Evolutionary conservation across 768 basidiomycete species (phyloP).

Genomic region (Termitomyces sp.): DNA sequence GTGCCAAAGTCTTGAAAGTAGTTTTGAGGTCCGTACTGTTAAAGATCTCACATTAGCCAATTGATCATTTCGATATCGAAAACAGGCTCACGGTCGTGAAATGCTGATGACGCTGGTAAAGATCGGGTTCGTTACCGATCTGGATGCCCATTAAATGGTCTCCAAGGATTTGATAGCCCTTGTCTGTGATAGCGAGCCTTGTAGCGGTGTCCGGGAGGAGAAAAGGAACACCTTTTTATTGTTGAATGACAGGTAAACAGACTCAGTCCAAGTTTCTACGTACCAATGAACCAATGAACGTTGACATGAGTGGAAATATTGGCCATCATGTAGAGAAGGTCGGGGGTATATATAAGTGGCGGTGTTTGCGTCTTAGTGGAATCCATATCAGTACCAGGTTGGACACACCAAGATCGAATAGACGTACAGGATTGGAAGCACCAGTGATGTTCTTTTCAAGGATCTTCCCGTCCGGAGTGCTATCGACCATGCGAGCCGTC

Average conservation of each 20-base stretch:
- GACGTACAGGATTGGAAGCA: constrained; percentile 13
- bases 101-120: constrained; percentile 39
- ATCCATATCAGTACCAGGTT: background rate
- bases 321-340: constrained; percentile 62
- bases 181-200: constrained; percentile 51
- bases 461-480: constrained; percentile 36
- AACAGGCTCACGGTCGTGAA: constrained; percentile 22
- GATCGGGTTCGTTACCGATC: constrained; percentile 66
- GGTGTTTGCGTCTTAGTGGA: constrained; percentile 57
- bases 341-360: constrained; percentile 57
- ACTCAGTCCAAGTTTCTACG: background rate
- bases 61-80: too few species aligned
- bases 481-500: constrained; percentile 44
- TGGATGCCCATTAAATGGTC: constrained; percentile 63
- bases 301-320: constrained; percentile 60
- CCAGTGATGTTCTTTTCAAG: constrained; percentile 17
- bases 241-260: background rate
- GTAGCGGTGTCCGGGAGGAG: constrained; percentile 47
- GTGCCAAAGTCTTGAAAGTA: constrained; percentile 52
- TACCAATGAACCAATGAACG: constrained; percentile 65
- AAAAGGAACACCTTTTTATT: constrained; percentile 47
- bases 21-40: constrained; percentile 35
- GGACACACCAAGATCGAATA: background rate
- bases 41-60: background rate
- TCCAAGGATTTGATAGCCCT: constrained; percentile 64